Conservation (phyloP, 371 early-diverging fungal species). For the Smittium culicis region DNA sequence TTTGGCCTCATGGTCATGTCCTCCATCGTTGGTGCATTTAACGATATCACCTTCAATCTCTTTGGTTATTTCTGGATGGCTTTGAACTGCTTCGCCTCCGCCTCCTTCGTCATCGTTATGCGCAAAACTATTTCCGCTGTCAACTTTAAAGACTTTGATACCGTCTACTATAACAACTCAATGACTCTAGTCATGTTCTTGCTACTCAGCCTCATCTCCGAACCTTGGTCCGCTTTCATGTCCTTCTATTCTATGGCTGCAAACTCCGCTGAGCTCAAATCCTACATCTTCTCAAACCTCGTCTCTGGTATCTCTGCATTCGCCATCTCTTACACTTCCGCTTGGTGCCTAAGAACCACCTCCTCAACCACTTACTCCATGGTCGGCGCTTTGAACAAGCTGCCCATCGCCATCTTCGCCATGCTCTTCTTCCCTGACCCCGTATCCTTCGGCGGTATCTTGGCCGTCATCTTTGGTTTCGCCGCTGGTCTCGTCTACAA, state of each 20-base stretch:
- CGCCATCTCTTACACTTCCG: constrained; percentile 79
- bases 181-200: constrained; percentile 77
- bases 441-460: constrained; percentile 60
- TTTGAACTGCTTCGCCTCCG: constrained; percentile 80
- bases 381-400: constrained; percentile 98
- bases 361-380: constrained; percentile 95
- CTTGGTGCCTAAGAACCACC: constrained; percentile 91
- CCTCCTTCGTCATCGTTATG: constrained; percentile 80
- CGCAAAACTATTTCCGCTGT: constrained; percentile 71
- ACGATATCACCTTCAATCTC: constrained; percentile 46
- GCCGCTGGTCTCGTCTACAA: constrained; percentile 69
- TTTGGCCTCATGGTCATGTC: constrained; percentile 89
- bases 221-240: constrained; percentile 47
- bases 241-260: constrained; percentile 25
- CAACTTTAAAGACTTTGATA: constrained; percentile 85
- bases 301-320: constrained; percentile 82
- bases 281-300: constrained; percentile 52
- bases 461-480: constrained; percentile 72
- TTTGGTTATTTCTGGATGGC: constrained; percentile 87
- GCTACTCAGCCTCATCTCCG: constrained; percentile 56
- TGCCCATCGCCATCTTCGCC: constrained; percentile 89
- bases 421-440: constrained; percentile 87
- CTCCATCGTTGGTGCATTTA: constrained; percentile 81
- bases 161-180: constrained; percentile 91
- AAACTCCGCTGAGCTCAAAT: constrained; percentile 25